phyloP scores from a whole-genome alignment of 495 filamentous ascomycete species.

The Tuber aestivum region DNA sequence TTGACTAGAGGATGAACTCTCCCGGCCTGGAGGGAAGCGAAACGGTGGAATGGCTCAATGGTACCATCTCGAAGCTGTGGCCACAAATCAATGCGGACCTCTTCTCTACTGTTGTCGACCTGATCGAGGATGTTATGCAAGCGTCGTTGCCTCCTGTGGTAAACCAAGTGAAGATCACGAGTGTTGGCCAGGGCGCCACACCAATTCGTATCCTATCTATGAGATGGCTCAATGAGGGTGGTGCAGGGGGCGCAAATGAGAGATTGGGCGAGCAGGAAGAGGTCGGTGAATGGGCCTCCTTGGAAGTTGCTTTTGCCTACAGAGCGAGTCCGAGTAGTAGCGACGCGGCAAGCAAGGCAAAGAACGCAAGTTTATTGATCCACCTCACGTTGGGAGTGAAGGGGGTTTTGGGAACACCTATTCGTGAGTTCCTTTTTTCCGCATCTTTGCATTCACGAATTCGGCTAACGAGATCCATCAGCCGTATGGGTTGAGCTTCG shows the following conservation, averaged over 20 bases:
- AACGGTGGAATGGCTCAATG: conserved; percentile 39
- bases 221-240: conserved; percentile 32
- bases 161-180: conserved; percentile 34
- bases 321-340: conserved; percentile 53
- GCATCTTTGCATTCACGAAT: conserved; percentile 49
- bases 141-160: conserved; percentile 35
- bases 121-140: conserved; percentile 42
- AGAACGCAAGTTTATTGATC: conserved; percentile 60
- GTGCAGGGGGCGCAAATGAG: conserved; percentile 45
- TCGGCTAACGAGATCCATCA: conserved; percentile 28
- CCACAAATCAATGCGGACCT: conserved; percentile 39
- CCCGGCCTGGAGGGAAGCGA: conserved; percentile 23
- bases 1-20: conserved; percentile 19
- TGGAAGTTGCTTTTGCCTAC: conserved; percentile 67
- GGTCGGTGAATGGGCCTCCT: conserved; percentile 38
- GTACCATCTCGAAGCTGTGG: conserved; percentile 36
- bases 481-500: conserved; percentile 67
- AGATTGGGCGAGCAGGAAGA: conserved; percentile 35
- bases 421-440: conserved; percentile 59
- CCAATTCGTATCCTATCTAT: conserved; percentile 34
- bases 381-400: conserved; percentile 35
- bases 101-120: conserved; percentile 33
- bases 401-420: conserved; percentile 48
- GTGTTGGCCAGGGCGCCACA: conserved; percentile 34
- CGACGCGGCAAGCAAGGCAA: conserved; percentile 55